Conservation (phyloP, 2,329 filamentous ascomycete genomes). For the Fusarium incarnatum region DNA sequence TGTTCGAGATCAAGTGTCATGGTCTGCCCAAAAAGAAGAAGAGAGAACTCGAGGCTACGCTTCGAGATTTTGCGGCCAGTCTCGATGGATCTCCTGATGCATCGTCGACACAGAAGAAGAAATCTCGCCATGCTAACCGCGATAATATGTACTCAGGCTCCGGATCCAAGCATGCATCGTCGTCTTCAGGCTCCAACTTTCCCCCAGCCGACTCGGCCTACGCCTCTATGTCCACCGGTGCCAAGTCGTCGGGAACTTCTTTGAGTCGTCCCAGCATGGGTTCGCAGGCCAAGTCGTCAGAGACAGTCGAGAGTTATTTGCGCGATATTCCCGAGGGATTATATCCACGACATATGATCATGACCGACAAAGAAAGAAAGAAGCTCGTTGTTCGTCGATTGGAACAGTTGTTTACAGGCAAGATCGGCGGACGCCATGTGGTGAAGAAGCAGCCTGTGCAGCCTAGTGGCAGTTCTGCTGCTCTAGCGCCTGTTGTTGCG, state of each 20-base stretch:
- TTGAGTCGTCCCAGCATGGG: conserved; percentile 53
- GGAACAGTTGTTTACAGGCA: conserved; percentile 86
- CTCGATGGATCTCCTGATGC: conserved; percentile 64
- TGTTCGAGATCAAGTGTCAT: conserved; percentile 87
- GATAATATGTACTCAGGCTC: conserved; percentile 56
- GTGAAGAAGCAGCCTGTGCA: conserved; percentile 41
- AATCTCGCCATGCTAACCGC: conserved; percentile 55
- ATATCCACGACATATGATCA: conserved; percentile 68
- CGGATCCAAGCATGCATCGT: conserved; percentile 64
- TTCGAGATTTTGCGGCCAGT: conserved; percentile 76
- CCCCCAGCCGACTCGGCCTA: conserved; percentile 71
- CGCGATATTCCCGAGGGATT: conserved; percentile 78
- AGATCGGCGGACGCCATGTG: conserved; percentile 59
- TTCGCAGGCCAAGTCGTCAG: conserved; percentile 56
- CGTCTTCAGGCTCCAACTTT: conserved; percentile 64
- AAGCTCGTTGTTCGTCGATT: conserved; percentile 80
- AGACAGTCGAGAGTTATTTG: conserved; percentile 75
- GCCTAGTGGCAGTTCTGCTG: conserved; percentile 18
- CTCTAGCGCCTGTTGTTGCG: conserved; percentile 42
- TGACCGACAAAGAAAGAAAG: conserved; percentile 81
- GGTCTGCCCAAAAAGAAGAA: conserved; percentile 78
- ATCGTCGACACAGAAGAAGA: conserved; percentile 56
- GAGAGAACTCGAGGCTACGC: conserved; percentile 77
- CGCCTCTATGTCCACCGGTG: conserved; percentile 72
- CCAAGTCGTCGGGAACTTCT: conserved; percentile 58